Evolutionary conservation across 2,329 filamentous ascomycete genomes (phyloP), one percentile per base, ranked within the genome.

Genomic region (Penicillium crustosum): DNA sequence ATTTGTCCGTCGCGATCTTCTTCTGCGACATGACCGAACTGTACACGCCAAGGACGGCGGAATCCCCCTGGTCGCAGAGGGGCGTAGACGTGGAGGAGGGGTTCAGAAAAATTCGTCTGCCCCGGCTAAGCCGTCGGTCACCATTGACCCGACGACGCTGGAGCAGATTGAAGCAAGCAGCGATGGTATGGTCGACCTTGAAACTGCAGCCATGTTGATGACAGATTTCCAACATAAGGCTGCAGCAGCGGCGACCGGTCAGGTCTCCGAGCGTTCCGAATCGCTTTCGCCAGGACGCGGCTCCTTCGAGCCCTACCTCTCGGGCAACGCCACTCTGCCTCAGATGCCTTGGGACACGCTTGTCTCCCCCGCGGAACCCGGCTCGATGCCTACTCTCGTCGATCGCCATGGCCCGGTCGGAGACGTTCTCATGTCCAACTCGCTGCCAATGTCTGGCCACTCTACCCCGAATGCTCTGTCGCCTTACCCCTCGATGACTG

Each of bases 1-100:
- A 61, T 99, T 99, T 75, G 94, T 99, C 70, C 91, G 94, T 75
- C 91, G 94, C 78, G 94, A 99, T 79, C 84, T 99, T 62, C 87
- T 99, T 53, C 87, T 99, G 66, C 90, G 94, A 76, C 94, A 99
- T 81, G 94, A 99, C 78, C 90, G 94, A 71, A 99, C 94, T 65
- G 94, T 99, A 64, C 94, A 99, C 79, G 94, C 94, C 62, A 97
- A 97, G 80, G 94, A 99, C 80, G 93, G 93, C 68, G 93, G 94
- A 66, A 86, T 94, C 52, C 93, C 93, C 65, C 85, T 97, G 47
- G 92, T 95, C 76, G 96, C 92, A 77, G 94, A 97, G 77, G 89
- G 90, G 66, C 96, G 97, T 81, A 89, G 93, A 64, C 76, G 76
- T 50, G 76, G 76, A 67, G 73, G 76, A 57, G 72, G 71, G 61